Evolutionary conservation across 306 rosid genomes (phyloP).

Genomic region (Citrullus amarus): DNA sequence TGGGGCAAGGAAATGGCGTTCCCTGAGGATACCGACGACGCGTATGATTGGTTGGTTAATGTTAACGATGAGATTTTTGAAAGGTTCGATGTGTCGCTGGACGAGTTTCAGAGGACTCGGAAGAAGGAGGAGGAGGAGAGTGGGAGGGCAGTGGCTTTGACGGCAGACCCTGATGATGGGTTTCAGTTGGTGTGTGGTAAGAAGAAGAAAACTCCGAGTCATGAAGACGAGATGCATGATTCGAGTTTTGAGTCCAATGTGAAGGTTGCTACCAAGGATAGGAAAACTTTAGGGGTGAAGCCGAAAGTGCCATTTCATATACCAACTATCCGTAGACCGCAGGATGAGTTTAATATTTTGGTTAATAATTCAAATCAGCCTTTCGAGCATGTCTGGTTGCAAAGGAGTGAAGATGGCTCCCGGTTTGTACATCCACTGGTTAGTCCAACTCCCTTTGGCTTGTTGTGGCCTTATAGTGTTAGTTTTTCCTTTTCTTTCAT

Average conservation of each 20-base stretch:
- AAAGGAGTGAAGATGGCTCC: conserved; percentile 53
- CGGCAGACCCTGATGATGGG: conserved; percentile 36
- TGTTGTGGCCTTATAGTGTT: background rate
- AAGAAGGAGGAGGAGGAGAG: conserved; percentile 34
- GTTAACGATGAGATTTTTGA: conserved; percentile 64
- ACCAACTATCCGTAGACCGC: conserved; percentile 69
- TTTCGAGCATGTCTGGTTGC: conserved; percentile 89
- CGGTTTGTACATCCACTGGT: conserved; percentile 79
- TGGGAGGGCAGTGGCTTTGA: conserved; percentile 12
- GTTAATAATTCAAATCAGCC: conserved; percentile 63
- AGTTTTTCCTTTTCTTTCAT: background rate
- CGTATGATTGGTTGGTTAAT: conserved; percentile 62
- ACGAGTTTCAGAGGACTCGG: conserved; percentile 43
- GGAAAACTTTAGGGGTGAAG: conserved; percentile 33
- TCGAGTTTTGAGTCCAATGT: conserved; percentile 21
- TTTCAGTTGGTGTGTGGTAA: conserved; percentile 56
- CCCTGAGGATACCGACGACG: conserved; percentile 48
- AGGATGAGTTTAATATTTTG: conserved; percentile 52
- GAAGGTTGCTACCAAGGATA: conserved; percentile 44
- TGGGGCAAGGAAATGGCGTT: conserved; percentile 42
- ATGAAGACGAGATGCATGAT: conserved; percentile 10
- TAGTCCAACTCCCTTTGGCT: conserved; percentile 11
- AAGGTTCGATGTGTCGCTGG: conserved; percentile 37
- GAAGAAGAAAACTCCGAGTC: conserved; percentile 32
- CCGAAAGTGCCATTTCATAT: conserved; percentile 79